Percentiles rank a stretch among this genome's conserved stretches.
Conservation (phyloP, 345 rosid species). For the Linum tenue region DNA sequence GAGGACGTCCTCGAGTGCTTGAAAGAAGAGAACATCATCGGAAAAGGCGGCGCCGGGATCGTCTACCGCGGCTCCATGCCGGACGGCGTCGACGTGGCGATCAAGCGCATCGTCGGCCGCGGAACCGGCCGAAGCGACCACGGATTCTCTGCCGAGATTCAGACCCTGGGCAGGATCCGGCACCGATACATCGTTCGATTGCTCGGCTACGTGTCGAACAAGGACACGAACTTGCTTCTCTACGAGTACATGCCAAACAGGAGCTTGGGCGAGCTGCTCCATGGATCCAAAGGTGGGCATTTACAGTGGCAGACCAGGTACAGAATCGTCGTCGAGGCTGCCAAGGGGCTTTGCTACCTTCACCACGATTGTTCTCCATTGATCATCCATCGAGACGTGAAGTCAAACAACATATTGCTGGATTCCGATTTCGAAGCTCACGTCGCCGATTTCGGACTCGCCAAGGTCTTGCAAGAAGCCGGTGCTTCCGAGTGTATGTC, state of each 20-base stretch:
- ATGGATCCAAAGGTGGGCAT: slow-evolving; percentile 78
- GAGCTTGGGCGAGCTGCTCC: slow-evolving; percentile 76
- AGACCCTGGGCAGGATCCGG: slow-evolving; percentile 67
- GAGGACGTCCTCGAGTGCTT: slow-evolving; percentile 74
- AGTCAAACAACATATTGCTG: slow-evolving; percentile 65
- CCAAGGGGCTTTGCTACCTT: too few species aligned
- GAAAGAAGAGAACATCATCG: slow-evolving; percentile 80
- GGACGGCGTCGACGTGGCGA: slow-evolving; percentile 57
- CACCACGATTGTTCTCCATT: slow-evolving; percentile 86
- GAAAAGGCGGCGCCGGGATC: slow-evolving; percentile 87
- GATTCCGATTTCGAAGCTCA: slow-evolving; percentile 78
- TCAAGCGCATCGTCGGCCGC: slow-evolving; percentile 57
- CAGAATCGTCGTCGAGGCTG: slow-evolving; percentile 63
- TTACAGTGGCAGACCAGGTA: slow-evolving; percentile 71
- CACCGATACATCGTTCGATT: slow-evolving; percentile 81
- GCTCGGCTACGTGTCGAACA: slow-evolving; percentile 69
- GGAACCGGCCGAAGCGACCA: slow-evolving; percentile 57
- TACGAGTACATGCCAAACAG: slow-evolving; percentile 89
- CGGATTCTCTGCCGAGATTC: slow-evolving; percentile 88
- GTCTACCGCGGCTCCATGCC: slow-evolving; percentile 84
- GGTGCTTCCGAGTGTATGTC: too few species aligned
- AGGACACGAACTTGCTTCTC: slow-evolving; percentile 65
- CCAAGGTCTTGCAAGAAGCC: slow-evolving; percentile 86
- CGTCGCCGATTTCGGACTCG: slow-evolving; percentile 90
- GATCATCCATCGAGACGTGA: slow-evolving; percentile 81